Evolutionary conservation across 768 basidiomycete genomes (phyloP).

Genomic region (Mycena pura): DNA sequence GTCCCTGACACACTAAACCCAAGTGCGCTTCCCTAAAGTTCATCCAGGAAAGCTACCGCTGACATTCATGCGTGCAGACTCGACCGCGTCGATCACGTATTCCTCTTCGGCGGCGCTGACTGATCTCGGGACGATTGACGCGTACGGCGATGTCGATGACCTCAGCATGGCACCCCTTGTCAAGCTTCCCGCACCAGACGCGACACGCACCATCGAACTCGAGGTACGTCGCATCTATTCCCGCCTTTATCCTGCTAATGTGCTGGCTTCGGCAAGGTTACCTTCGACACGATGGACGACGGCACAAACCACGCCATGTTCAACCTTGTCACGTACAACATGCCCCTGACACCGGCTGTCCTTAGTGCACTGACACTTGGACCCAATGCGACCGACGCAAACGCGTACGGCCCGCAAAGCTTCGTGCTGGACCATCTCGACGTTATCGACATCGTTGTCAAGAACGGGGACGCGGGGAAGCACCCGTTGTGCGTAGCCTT

Average conservation of each 20-base stretch:
- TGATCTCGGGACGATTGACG: slow-evolving; percentile 58
- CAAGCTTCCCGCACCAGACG: slow-evolving; percentile 53
- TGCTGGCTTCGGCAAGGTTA: slow-evolving; percentile 35
- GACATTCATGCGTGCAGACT: slow-evolving; percentile 51
- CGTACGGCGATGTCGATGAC: slow-evolving; percentile 72
- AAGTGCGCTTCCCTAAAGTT: slow-evolving; percentile 53
- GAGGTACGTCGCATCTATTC: slow-evolving; percentile 42
- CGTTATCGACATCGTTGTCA: slow-evolving; percentile 78
- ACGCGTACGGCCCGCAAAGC: slow-evolving; percentile 81
- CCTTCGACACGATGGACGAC: slow-evolving; percentile 85
- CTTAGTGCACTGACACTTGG: slow-evolving; percentile 83
- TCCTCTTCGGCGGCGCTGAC: slow-evolving; percentile 54
- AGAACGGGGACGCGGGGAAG: slow-evolving; percentile 74
- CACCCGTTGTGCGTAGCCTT: slow-evolving; percentile 79
- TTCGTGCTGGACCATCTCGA: slow-evolving; percentile 79
- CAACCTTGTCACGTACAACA: slow-evolving; percentile 72
- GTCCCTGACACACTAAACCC: slow-evolving; percentile 75
- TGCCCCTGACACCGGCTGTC: slow-evolving; percentile 75
- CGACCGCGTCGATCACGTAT: slow-evolving; percentile 88
- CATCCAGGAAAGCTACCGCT: not conserved
- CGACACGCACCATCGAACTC: slow-evolving; percentile 69
- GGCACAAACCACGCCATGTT: slow-evolving; percentile 87
- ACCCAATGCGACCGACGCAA: slow-evolving; percentile 63
- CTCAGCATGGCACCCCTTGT: slow-evolving; percentile 69
- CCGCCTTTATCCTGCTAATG: no score